Evolutionary conservation across 768 basidiomycete genomes (phyloP), one percentile per base, ranked within the genome.

Genomic region (Collybia sp.): DNA sequence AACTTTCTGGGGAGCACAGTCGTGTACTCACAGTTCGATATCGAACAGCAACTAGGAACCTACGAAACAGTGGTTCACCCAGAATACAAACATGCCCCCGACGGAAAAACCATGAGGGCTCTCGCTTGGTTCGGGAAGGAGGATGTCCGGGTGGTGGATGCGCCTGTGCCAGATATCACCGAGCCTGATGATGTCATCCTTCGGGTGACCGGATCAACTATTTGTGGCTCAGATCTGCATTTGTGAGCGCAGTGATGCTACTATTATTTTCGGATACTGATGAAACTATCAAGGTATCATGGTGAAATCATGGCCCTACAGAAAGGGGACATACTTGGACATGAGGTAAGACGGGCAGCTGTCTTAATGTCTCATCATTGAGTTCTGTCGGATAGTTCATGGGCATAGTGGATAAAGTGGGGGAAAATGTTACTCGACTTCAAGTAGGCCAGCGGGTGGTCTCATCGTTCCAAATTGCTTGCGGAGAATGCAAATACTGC

Each of bases 401-500:
- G 80, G 86, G 86, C 2, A 62, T 76, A 31, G 77, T 88, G 30
- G 82, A 85, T 50, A 72, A 75, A 43, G 66, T 87, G 31, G 86
- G 87, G 0, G 73, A 79, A 0, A 76, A 70, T 45, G 81, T 88
- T n/a, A 77, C 62, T 33, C 78, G 80, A 40, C 62, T 87, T 47
- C 64, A 73, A 25, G 52, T 68, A 11, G 88, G 87, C 15, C 79
- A 89, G 54, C 76, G 85, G 17, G 86, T 88, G 44, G 87, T 89
- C n/a, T 75, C 79, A 0, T 82, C 80, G 2, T 89, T 89, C 78
- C 85, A 88, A 57, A 80, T 85, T 43, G 83, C 84, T 0, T 88
- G 86, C 53, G 85, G 87, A 2, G 71, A 76, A 41, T 88, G 86
- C 63, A 61, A 71, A 38, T 88, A 78, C 63, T 90, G 88, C 75